Conservation (phyloP, 345 rosid genomes). For the Hevea brasiliensis region DNA sequence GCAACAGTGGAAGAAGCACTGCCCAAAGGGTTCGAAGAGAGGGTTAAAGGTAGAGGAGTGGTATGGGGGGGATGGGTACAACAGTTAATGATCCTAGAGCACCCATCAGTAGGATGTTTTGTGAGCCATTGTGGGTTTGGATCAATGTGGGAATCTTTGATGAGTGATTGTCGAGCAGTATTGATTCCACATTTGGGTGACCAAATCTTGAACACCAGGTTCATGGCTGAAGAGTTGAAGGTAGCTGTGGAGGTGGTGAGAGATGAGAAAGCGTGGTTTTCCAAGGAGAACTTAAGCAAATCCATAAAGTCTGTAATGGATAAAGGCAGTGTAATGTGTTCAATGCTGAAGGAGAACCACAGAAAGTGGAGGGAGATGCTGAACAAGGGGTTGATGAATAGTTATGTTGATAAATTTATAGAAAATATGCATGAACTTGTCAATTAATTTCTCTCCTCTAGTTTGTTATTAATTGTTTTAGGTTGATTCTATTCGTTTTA, state of each 20-base stretch:
- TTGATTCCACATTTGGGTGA: slow-evolving; percentile 42
- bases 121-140: slow-evolving; percentile 32
- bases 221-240: slow-evolving; percentile 41
- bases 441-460: not conserved
- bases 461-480: no score
- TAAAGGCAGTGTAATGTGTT: slow-evolving; percentile 41
- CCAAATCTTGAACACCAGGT: slow-evolving; percentile 45
- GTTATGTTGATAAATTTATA: slow-evolving; percentile 45
- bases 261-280: slow-evolving; percentile 25
- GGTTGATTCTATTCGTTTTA: no score
- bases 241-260: slow-evolving; percentile 44
- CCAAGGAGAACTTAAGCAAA: slow-evolving; percentile 22
- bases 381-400: slow-evolving; percentile 33
- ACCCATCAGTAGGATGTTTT: slow-evolving; percentile 30
- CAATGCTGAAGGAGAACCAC: slow-evolving; percentile 45
- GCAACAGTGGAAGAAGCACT: slow-evolving; percentile 63
- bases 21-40: slow-evolving; percentile 66
- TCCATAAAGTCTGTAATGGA: slow-evolving; percentile 24
- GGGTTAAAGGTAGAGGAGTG: slow-evolving; percentile 42
- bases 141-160: slow-evolving; percentile 49
- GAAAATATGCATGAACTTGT: slow-evolving; percentile 37
- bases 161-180: slow-evolving; percentile 39
- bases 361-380: slow-evolving; percentile 37
- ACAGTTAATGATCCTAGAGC: slow-evolving; percentile 14
- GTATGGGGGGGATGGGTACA: slow-evolving; percentile 29